Conservation (phyloP, 441 rosid species). For the Bruguiera hainesii region DNA sequence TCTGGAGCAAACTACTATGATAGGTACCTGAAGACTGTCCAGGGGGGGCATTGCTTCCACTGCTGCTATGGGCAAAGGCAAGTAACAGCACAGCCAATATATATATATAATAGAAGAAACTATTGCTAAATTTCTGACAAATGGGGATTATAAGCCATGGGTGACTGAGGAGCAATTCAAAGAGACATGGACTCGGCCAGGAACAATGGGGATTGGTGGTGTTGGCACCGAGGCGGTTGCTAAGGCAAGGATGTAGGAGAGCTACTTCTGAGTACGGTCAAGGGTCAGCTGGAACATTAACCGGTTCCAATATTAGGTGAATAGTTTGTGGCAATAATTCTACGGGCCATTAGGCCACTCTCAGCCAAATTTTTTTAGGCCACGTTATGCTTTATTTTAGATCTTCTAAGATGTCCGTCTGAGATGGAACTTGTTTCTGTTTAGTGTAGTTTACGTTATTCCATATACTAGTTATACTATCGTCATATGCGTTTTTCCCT, state of each 20-base stretch:
- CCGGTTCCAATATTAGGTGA: too few species aligned
- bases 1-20: conserved; percentile 89
- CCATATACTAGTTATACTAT: too few species aligned
- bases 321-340: too few species aligned
- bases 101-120: neutral
- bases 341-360: too few species aligned
- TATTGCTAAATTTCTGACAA: neutral
- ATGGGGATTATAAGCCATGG: conserved; percentile 31
- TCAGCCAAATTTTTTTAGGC: too few species aligned
- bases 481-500: too few species aligned
- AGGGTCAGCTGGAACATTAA: neutral
- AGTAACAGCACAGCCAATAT: neutral
- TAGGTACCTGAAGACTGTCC: conserved; percentile 82
- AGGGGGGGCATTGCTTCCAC: conserved; percentile 95
- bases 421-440: too few species aligned
- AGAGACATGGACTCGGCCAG: conserved; percentile 79
- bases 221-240: conserved; percentile 61
- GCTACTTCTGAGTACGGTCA: conserved; percentile 4
- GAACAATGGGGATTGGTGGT: conserved; percentile 43
- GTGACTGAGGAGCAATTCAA: conserved; percentile 97
- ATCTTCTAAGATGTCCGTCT: too few species aligned
- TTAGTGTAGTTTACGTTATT: too few species aligned
- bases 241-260: conserved; percentile 64
- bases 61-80: conserved; percentile 98
- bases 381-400: too few species aligned